phyloP scores from a whole-genome alignment of 345 rosid genomes.

The Eucalyptus guilfoylei region DNA sequence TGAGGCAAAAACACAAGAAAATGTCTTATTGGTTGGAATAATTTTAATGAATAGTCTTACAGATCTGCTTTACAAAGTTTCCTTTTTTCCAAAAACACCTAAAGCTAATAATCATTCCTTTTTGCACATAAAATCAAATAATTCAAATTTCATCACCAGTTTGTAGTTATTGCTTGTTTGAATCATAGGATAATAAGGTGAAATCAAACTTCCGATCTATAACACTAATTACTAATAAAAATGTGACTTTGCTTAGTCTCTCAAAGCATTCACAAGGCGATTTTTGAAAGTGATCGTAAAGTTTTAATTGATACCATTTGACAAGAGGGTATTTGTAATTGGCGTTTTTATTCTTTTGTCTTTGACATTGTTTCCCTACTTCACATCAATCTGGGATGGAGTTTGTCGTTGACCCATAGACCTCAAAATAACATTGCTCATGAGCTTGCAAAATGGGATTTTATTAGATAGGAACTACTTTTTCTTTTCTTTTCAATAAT shows the following conservation, averaged over 20 bases:
- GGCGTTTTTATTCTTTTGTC: background rate
- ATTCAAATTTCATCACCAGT: background rate
- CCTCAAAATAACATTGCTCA: background rate
- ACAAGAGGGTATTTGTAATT: background rate
- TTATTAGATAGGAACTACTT: background rate
- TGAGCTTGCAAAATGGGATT: background rate
- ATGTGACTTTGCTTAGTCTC: background rate
- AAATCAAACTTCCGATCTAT: no score
- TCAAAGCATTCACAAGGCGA: background rate
- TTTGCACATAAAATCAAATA: background rate
- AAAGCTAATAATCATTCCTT: no score
- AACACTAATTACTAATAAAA: no score
- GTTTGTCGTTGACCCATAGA: rapidly evolving
- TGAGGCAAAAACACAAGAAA: background rate
- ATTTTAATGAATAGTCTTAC: background rate
- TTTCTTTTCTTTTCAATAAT: background rate
- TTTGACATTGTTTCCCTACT: background rate
- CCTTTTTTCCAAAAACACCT: background rate
- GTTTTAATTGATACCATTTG: background rate
- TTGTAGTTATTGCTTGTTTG: background rate
- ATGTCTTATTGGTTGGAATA: background rate
- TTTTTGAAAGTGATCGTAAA: background rate
- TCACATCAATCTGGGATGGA: background rate
- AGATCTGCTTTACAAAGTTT: background rate
- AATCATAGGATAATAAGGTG: background rate